Base-by-base conservation (phyloP, 495 filamentous ascomycete genomes). In the Penicillium odoratum region DNA sequence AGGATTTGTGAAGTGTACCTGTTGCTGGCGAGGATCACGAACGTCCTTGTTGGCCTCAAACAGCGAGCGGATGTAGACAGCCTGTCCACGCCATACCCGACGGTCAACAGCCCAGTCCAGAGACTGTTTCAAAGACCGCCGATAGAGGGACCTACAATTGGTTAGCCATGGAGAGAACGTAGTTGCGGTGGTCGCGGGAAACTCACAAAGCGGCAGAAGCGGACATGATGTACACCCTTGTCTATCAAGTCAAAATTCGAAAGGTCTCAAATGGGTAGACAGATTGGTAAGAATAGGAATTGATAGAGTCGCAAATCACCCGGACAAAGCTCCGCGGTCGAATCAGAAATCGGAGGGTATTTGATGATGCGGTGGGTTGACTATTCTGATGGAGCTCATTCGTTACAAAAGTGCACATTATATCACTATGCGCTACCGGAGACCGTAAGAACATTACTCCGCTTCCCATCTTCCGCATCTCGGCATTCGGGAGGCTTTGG, bases 101-200 rank as follows among this genome's bases (percentile, higher is more conserved):
- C 95, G 85, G 63, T 97, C 89, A 57, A 97, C 89, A 55, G 89
- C 80, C 95, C 94, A 99, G 78, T 95, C 91, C 61, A 97, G 89
- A 15, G 94, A 82, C 56, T 95, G 85, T 82, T 96, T 98, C 66
- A 98, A 75, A 18, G 89, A 91, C 57, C 92, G 91, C 60, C 94
- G 88, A 74, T 99, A 98, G 44, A 99, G 87, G 34, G 90, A 92
- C 58, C 95, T 98, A 69, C 6, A 40, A 31, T 13, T 47, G 30
- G 56, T 69, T 53, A 73, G 63, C 36, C 44, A 29, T 30, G 46
- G 5, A 7, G 34, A 30, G 38, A 28, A 18, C 38, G 8, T 13
- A 30, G 7, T 49, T 34, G 29, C 8, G 26, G 28, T 5, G 28
- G 38, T 33, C 30, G 36, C 42, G 8, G 15, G 18, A 11, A 4